A percentile compares a stretch with the other conserved stretches of the same genome.
These are phyloP conservation scores for Phialophora tarda DNA, from an alignment of 2,329 filamentous ascomycete genomes.

Conservation along the genomic window DNA sequence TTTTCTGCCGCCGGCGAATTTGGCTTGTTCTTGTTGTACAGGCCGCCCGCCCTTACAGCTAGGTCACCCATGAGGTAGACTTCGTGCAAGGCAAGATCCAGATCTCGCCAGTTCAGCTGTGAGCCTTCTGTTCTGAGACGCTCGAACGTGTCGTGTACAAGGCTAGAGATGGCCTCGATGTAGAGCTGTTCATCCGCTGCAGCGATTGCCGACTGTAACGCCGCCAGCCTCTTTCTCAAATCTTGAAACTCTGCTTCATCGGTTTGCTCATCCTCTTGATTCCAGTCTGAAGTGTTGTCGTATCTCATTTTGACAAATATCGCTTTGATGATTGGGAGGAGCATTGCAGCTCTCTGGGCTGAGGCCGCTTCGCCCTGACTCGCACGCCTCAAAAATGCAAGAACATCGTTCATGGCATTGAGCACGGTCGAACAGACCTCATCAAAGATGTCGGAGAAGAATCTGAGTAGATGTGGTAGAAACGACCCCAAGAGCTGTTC, in stretches of 20 bases:
- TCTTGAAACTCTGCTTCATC: constrained; percentile 98
- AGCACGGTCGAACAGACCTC: constrained; percentile 97
- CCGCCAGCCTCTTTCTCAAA: constrained; percentile 84
- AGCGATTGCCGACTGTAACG: constrained; percentile 90
- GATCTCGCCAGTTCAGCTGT: constrained; percentile 88
- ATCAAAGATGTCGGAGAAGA: constrained; percentile 97
- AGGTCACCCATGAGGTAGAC: constrained; percentile 96
- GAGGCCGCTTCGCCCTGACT: constrained; percentile 68
- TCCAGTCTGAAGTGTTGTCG: constrained; percentile 92
- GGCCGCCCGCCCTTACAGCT: constrained; percentile 82
- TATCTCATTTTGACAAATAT: constrained; percentile 97
- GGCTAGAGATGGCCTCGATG: constrained; percentile 81
- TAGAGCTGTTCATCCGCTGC: constrained; percentile 87
- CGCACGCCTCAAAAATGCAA: constrained; percentile 86
- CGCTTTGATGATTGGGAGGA: constrained; percentile 85
- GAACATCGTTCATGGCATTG: constrained; percentile 86
- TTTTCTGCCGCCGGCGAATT: constrained; percentile 79
- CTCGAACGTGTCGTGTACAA: constrained; percentile 87
- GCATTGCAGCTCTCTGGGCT: constrained; percentile 76
- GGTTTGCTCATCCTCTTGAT: constrained; percentile 89
- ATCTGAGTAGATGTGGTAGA: constrained; percentile 83
- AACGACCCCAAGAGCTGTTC: constrained; percentile 83
- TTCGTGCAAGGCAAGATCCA: constrained; percentile 91
- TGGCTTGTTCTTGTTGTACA: constrained; percentile 85
- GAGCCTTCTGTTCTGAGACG: constrained; percentile 74